phyloP scores from a whole-genome alignment of 768 basidiomycete species.

The Chalciporus pseudorubinellus region DNA sequence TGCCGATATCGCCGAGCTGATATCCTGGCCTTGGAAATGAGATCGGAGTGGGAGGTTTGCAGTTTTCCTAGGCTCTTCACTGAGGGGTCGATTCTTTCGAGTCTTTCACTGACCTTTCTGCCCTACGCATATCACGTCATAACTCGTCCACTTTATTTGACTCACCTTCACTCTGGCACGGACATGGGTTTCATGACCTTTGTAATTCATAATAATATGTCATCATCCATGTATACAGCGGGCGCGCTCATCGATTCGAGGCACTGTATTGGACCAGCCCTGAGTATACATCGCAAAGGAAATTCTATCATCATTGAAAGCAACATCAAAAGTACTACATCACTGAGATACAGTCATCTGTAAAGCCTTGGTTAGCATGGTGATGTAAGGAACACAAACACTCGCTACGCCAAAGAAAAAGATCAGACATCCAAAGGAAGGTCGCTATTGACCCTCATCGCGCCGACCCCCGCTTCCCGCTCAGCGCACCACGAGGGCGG shows the following conservation, averaged over 20 bases:
- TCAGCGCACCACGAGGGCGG: constrained; percentile 67
- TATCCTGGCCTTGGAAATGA: not conserved
- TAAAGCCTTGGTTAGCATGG: constrained; percentile 6
- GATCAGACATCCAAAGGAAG: constrained; percentile 93
- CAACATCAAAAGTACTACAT: not conserved
- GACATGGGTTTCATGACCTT: not conserved
- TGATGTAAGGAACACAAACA: not conserved
- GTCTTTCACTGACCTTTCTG: not conserved
- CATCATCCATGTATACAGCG: too few relatives aligned
- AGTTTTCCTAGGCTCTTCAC: not conserved
- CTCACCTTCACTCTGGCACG: not conserved
- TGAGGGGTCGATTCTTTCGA: not conserved
- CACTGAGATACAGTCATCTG: constrained; percentile 4
- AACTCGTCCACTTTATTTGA: not conserved
- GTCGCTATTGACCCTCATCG: constrained; percentile 63
- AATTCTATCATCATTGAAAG: not conserved
- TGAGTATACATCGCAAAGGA: not conserved
- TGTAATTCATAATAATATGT: not conserved
- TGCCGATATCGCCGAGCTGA: not conserved
- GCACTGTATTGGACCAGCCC: too few relatives aligned
- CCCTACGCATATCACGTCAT: not conserved
- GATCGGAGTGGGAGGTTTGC: too few relatives aligned
- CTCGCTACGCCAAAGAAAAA: constrained; percentile 21
- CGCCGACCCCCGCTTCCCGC: constrained; percentile 69
- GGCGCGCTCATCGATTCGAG: too few relatives aligned